Evolutionary conservation across 345 rosid species (phyloP).

Genomic region (Salix viminalis): DNA sequence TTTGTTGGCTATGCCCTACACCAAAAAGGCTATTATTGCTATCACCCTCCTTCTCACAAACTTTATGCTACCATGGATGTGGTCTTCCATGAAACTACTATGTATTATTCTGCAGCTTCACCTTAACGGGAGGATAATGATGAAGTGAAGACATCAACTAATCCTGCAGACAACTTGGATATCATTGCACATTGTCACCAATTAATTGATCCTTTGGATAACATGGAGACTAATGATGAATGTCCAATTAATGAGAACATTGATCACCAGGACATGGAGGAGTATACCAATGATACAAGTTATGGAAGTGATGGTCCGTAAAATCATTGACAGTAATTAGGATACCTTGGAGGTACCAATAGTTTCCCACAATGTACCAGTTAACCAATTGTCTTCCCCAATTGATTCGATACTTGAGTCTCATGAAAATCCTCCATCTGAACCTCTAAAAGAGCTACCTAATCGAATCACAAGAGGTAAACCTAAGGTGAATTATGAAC

Average conservation of each 20-base stretch:
- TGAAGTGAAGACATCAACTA: neutral
- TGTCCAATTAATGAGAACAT: neutral
- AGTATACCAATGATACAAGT: neutral
- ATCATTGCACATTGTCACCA: neutral
- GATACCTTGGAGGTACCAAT: neutral
- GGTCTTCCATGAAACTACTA: neutral
- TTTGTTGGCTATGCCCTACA: neutral
- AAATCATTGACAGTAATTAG: accelerated
- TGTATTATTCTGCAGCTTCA: neutral
- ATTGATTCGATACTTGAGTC: neutral
- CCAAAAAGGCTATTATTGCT: neutral
- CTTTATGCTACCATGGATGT: neutral
- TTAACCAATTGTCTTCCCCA: neutral
- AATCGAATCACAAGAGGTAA: neutral
- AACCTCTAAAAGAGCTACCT: neutral
- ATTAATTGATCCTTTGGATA: neutral
- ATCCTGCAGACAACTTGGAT: neutral
- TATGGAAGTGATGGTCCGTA: neutral
- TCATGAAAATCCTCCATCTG: neutral
- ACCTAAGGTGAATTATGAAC: neutral
- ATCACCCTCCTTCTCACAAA: neutral
- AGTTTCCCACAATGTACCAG: neutral
- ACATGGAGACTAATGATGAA: neutral
- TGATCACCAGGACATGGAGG: neutral
- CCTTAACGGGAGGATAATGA: neutral